phyloP scores from a whole-genome alignment of 805 yeast genomes.

The Starmerella bombicola region DNA sequence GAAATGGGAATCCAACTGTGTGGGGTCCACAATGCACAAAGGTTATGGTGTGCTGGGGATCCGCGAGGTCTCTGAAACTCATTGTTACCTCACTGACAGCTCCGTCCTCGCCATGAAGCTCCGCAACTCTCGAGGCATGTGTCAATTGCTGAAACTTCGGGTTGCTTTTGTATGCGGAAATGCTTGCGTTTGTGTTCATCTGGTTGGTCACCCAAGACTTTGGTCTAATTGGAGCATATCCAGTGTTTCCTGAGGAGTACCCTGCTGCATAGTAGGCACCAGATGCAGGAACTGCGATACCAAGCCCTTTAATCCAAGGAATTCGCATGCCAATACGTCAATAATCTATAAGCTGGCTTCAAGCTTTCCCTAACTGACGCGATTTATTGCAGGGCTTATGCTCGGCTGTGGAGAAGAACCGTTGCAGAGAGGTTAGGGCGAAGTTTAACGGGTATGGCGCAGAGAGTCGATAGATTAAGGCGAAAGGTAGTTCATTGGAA shows the following conservation, averaged over 20 bases:
- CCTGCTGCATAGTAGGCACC: constrained; percentile 6
- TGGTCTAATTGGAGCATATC: constrained; percentile 13
- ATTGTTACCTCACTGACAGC: constrained; percentile 76
- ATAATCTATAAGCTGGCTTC: no score
- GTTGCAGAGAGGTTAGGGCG: no score
- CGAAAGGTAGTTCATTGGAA: no score
- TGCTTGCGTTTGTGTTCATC: constrained; percentile 34
- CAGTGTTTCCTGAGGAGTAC: constrained; percentile 1
- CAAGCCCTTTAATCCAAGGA: not conserved
- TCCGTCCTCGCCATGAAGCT: constrained; percentile 19
- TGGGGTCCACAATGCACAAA: constrained; percentile 66
- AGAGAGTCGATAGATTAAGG: no score
- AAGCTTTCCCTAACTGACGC: no score
- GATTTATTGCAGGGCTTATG: no score
- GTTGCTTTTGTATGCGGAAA: constrained; percentile 35
- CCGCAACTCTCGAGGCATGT: not conserved
- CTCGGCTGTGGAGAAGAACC: no score
- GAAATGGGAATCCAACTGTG: constrained; percentile 74
- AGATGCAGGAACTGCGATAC: not conserved
- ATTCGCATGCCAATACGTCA: no score
- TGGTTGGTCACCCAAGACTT: constrained; percentile 4
- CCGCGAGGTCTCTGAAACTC: constrained; percentile 46
- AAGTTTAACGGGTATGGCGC: no score
- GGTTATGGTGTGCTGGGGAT: constrained; percentile 47
- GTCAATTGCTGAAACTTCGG: constrained; percentile 30